Conservation (phyloP, 2,329 filamentous ascomycete genomes). For the Ceratocystis alfenasii region DNA sequence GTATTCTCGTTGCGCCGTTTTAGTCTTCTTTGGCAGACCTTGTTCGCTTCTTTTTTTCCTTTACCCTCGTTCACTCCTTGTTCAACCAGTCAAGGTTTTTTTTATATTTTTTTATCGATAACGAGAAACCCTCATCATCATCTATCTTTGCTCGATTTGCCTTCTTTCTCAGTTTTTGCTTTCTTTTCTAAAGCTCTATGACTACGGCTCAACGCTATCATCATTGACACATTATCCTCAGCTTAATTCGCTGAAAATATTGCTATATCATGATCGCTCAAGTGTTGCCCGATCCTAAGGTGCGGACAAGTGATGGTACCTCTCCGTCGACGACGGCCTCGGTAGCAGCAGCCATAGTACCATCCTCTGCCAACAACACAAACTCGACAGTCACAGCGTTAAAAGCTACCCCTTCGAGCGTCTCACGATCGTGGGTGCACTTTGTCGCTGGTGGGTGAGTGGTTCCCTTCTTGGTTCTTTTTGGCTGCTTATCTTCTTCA, state of each 20-base stretch:
- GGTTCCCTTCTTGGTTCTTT: background rate
- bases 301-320: background rate
- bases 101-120: constrained; percentile 8
- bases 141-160: background rate
- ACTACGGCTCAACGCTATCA: background rate
- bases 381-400: background rate
- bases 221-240: background rate
- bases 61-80: background rate
- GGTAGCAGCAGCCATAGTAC: constrained; percentile 33
- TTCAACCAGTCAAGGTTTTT: background rate
- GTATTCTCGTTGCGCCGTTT: background rate
- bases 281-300: background rate
- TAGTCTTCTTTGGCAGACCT: background rate
- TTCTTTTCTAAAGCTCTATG: background rate
- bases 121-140: background rate
- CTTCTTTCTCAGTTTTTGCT: background rate
- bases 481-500: background rate
- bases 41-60: background rate
- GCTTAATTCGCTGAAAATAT: background rate
- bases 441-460: constrained; percentile 80
- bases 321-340: constrained; percentile 27
- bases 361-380: background rate
- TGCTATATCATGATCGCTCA: constrained; percentile 4
- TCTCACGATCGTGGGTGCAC: constrained; percentile 78
- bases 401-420: constrained; percentile 30